Base-by-base conservation (phyloP, 306 rosid species). In the Macrotyloma uniflorum region DNA sequence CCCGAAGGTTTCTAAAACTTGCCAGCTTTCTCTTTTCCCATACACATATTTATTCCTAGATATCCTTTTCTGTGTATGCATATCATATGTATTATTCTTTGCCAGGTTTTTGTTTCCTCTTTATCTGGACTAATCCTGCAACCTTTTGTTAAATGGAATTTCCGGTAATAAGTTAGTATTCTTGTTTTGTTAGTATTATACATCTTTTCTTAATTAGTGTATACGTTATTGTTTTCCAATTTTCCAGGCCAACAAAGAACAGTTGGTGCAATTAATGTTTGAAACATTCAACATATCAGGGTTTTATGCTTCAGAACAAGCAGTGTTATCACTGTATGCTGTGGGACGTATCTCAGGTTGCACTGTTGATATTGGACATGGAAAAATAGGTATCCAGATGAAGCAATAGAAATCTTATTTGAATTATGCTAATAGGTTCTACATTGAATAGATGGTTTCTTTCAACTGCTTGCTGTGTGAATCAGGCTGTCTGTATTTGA, bases 271-370 rank as follows among this genome's bases (percentile, higher is more conserved):
- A 81, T 80, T 94, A 79, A 89, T 90, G 96, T 94, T 94, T 85
- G 98, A 94, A 87, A 91, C 90, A 11, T 94, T 94, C 87, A 94
- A 94, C 83, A 91, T 92, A 83, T 94, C 97, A 7, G 98, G 98
- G 58, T 94, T 94, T 89, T 94, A 94, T 84, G 98, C 98, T 67
- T 94, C 98, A 18, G 97, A 94, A 80, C 98, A 94, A 82, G 96
- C 98, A 33, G 94, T 94, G 28, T 80, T 91, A 75, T 94, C 98
- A 20, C 89, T 94, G n/a, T 94, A 91, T 85, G 93, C 96, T 5
- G 97, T 94, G 61, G 98, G 97, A 67, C 96, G 98, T 40, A 94
- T 94, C 57, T 94, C 98, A 1, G 97, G 98, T 61, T 91, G 98
- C 87, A 89, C 91, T n/a, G 97, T 94, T 32, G 98, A 91, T 79